Evolutionary conservation across 1,284 basidiomycete species (phyloP).

Genomic region (Meira miltonrushii): DNA sequence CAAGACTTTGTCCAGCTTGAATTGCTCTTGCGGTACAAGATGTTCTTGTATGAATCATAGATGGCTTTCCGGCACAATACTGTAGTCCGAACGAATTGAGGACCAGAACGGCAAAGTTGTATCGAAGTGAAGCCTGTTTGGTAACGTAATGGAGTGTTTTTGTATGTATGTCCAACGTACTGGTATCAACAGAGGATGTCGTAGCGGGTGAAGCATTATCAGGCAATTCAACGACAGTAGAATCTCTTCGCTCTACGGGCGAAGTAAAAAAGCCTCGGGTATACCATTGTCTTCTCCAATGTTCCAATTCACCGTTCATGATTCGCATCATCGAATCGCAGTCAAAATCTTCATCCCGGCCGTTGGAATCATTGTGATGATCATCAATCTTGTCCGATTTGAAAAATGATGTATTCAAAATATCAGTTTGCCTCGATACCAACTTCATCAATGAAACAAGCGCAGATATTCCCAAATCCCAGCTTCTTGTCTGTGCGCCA

Average conservation of each 20-base stretch:
- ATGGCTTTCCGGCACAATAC: slow-evolving; percentile 60
- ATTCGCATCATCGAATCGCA: slow-evolving; percentile 76
- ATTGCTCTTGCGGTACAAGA: slow-evolving; percentile 1
- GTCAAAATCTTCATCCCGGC: slow-evolving; percentile 60
- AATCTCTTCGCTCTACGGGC: neutral
- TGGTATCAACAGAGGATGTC: too few relatives aligned
- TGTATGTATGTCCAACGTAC: slow-evolving; percentile 15
- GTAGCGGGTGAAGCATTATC: neutral
- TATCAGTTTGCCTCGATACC: slow-evolving; percentile 73
- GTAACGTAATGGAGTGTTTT: slow-evolving; percentile 40
- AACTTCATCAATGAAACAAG: slow-evolving; percentile 28
- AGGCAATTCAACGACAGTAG: neutral
- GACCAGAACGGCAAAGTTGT: slow-evolving; percentile 44
- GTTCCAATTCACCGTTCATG: slow-evolving; percentile 71
- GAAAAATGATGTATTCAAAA: slow-evolving; percentile 77
- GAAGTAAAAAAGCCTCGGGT: slow-evolving; percentile 26
- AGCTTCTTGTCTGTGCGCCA: slow-evolving; percentile 36
- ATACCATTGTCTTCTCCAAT: slow-evolving; percentile 66
- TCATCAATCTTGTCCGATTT: slow-evolving; percentile 54
- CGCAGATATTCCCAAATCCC: slow-evolving; percentile 47
- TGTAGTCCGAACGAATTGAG: slow-evolving; percentile 92
- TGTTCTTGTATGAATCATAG: neutral
- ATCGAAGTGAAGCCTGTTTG: slow-evolving; percentile 39
- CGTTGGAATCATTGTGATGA: slow-evolving; percentile 74
- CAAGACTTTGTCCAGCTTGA: neutral